A percentile compares a stretch with the other conserved stretches of the same genome.
Evolutionary conservation across 1,284 basidiomycete species (phyloP).

Genomic region (Gomphus sp.): DNA sequence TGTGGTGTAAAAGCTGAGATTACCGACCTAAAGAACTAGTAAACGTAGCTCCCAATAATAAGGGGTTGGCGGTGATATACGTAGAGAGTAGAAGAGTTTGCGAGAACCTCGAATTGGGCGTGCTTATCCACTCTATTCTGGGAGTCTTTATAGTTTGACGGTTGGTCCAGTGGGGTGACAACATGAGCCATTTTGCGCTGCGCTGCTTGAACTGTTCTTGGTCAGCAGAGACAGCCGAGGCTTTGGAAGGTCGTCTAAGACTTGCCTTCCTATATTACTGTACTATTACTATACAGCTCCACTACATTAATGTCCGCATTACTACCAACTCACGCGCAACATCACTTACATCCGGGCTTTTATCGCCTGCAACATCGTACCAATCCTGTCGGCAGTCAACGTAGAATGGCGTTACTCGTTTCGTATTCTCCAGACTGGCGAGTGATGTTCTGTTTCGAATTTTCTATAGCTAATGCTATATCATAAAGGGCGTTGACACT

Average conservation of each 20-base stretch:
- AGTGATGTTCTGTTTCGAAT: constrained; percentile 16
- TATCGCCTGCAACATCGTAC: constrained; percentile 1
- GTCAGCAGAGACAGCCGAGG: neutral
- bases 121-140: constrained; percentile 67
- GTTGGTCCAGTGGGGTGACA: constrained; percentile 77
- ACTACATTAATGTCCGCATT: neutral
- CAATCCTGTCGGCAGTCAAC: neutral
- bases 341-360: neutral
- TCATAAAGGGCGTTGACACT: constrained; percentile 56
- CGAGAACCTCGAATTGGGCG: constrained; percentile 60
- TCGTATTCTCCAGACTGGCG: constrained; percentile 72
- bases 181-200: constrained; percentile 73
- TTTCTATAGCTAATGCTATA: neutral
- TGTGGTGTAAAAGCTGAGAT: constrained; percentile 95
- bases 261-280: neutral
- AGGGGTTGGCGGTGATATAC: constrained; percentile 29
- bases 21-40: constrained; percentile 65
- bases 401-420: constrained; percentile 26
- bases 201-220: neutral
- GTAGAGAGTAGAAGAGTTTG: constrained; percentile 70
- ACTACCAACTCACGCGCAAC: neutral
- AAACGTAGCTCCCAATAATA: neutral
- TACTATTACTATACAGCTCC: neutral
- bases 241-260: neutral
- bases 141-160: constrained; percentile 92